Percentiles rank a stretch among this genome's conserved stretches.
Evolutionary conservation across 495 filamentous ascomycete species (phyloP).

Genomic region (Penicillium paxilli): DNA sequence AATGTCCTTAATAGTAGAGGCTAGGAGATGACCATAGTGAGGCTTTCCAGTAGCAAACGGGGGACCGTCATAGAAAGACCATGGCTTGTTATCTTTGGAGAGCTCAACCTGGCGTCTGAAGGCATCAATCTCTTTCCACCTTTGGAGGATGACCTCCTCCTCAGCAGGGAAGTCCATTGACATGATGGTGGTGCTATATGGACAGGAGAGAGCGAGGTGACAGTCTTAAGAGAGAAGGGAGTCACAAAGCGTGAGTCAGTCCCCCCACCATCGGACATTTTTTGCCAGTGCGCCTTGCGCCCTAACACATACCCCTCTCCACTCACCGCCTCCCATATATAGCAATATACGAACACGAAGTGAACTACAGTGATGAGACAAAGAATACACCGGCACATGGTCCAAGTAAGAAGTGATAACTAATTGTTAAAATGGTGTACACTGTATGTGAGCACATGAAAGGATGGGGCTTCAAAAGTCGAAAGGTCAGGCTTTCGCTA

Average conservation of each 20-base stretch:
- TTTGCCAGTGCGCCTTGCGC: slow-evolving; percentile 23
- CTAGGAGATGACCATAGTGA: slow-evolving; percentile 94
- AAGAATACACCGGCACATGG: too few species aligned
- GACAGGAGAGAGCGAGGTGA: slow-evolving; percentile 16
- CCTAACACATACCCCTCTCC: background rate
- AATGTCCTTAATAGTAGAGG: slow-evolving; percentile 97
- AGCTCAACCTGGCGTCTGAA: slow-evolving; percentile 78
- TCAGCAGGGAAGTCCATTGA: slow-evolving; percentile 91
- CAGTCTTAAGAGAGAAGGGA: slow-evolving; percentile 9
- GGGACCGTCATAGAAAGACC: slow-evolving; percentile 64
- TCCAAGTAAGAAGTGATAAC: too few species aligned
- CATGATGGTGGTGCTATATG: slow-evolving; percentile 55
- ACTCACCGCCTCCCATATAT: slow-evolving; percentile 7
- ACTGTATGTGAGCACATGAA: background rate
- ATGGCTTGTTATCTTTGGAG: slow-evolving; percentile 69
- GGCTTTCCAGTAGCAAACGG: slow-evolving; percentile 74
- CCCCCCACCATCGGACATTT: slow-evolving; percentile 29
- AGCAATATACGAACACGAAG: too few species aligned
- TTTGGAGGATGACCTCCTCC: slow-evolving; percentile 76
- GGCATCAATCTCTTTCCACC: slow-evolving; percentile 89
- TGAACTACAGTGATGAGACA: too few species aligned
- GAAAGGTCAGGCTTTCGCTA: slow-evolving; percentile 4
- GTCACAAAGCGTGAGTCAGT: slow-evolving; percentile 37
- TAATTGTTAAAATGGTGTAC: background rate
- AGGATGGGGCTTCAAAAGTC: background rate